Evolutionary conservation across 129 eudicot species (phyloP).

Genomic region (Erigeron canadensis): DNA sequence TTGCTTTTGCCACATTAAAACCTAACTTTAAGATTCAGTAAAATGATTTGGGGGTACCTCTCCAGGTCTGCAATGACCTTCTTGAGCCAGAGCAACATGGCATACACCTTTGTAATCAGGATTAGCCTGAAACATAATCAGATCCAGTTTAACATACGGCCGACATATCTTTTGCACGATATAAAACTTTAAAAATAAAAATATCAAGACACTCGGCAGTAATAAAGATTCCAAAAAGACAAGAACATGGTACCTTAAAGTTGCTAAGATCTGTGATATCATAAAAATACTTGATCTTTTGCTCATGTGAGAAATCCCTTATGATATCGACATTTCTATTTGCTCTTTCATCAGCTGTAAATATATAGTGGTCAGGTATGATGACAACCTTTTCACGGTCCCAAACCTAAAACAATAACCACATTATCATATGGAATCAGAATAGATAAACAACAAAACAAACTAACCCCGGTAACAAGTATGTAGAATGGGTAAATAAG

Average conservation of each 20-base stretch:
- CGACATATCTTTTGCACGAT: no score
- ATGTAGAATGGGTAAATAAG: no score
- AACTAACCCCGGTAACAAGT: no score
- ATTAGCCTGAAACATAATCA: slow-evolving; percentile 62
- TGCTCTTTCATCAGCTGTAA: slow-evolving; percentile 87
- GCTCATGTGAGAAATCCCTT: slow-evolving; percentile 85
- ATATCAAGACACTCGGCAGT: no score
- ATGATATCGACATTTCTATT: slow-evolving; percentile 89
- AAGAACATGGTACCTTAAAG: slow-evolving; percentile 55
- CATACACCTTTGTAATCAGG: slow-evolving; percentile 99
- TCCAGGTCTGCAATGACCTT: slow-evolving; percentile 99
- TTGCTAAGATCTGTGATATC: slow-evolving; percentile 89
- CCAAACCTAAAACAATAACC: slow-evolving; percentile 60
- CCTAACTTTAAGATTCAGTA: neutral
- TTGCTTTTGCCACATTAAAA: neutral
- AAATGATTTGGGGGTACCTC: slow-evolving; percentile 49
- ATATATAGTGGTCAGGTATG: slow-evolving; percentile 94
- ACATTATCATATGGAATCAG: neutral
- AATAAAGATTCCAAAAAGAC: neutral
- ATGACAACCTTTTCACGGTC: slow-evolving; percentile 93
- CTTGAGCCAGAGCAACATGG: slow-evolving; percentile 99
- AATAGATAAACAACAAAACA: neutral
- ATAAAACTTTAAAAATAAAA: no score
- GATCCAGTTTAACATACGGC: neutral
- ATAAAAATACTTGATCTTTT: slow-evolving; percentile 83